These are phyloP conservation scores for Tolypocladium endophyticum DNA, from an alignment of 2,329 filamentous ascomycete species.

Conservation along the genomic window DNA sequence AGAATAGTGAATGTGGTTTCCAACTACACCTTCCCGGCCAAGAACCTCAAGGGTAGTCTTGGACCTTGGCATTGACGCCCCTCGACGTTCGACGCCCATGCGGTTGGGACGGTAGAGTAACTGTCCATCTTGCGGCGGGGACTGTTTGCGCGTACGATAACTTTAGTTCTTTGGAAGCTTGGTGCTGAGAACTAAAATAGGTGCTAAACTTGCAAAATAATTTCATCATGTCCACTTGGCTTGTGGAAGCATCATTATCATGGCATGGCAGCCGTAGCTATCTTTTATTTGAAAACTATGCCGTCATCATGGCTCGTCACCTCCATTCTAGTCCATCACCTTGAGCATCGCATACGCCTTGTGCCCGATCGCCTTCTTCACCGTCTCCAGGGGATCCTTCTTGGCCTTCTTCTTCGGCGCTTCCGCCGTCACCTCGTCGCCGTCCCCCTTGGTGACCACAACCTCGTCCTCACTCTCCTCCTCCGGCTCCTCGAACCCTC, in stretches of 20 bases:
- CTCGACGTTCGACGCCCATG: too few relatives aligned
- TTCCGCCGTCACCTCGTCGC: slow-evolving; percentile 13
- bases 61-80: too few relatives aligned
- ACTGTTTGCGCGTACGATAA: too few relatives aligned
- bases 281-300: not conserved
- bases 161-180: too few relatives aligned
- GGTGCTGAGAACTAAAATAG: too few relatives aligned
- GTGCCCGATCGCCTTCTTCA: slow-evolving; percentile 41
- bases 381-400: slow-evolving; percentile 30
- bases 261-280: not conserved
- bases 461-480: slow-evolving; percentile 24
- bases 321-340: slow-evolving; percentile 35
- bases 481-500: slow-evolving; percentile 30
- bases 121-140: too few relatives aligned
- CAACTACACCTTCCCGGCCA: too few relatives aligned
- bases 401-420: slow-evolving; percentile 26
- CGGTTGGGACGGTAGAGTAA: too few relatives aligned
- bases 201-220: too few relatives aligned
- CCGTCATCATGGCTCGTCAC: not conserved
- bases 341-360: slow-evolving; percentile 44
- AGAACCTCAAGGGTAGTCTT: too few relatives aligned
- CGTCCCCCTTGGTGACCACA: slow-evolving; percentile 19
- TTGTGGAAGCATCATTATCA: not conserved
- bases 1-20: too few relatives aligned
- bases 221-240: not conserved